These are phyloP conservation scores for Pterocarpus macrocarpus DNA, from an alignment of 306 rosid genomes.

Conservation along the genomic window DNA sequence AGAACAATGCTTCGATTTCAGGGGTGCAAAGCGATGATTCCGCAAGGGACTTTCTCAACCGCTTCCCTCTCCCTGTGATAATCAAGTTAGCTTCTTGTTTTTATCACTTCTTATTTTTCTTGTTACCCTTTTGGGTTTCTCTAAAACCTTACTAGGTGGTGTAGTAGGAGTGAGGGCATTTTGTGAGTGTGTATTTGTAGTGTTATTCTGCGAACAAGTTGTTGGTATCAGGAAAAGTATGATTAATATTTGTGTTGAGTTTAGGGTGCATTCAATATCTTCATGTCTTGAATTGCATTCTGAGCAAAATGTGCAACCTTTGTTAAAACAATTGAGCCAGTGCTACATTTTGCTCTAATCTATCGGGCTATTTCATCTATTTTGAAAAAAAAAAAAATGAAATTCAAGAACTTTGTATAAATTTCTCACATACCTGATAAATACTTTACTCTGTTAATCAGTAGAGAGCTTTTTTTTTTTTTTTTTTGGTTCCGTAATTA, in stretches of 20 bases:
- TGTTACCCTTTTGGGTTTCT: not conserved
- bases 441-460: not conserved
- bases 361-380: not conserved
- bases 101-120: not conserved
- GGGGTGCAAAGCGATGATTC: slow-evolving; percentile 79
- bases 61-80: slow-evolving; percentile 79
- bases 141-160: too few species aligned
- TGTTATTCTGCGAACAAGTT: not conserved
- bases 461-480: slow-evolving; percentile 25
- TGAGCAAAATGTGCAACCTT: not conserved
- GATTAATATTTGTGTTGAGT: not conserved
- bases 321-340: not conserved
- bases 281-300: slow-evolving; percentile 35
- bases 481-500: slow-evolving; percentile 9
- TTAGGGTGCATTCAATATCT: slow-evolving; percentile 7
- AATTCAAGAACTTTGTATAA: not conserved
- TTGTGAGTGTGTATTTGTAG: not conserved
- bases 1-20: slow-evolving; percentile 49
- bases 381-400: not conserved
- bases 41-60: slow-evolving; percentile 68
- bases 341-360: not conserved
- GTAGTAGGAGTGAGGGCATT: not conserved
- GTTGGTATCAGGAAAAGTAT: not conserved
- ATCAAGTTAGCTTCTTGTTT: slow-evolving; percentile 57
- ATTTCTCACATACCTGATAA: not conserved